Base-by-base conservation (phyloP, 148 eudicot genomes). In the Pharnaceum exiguum region DNA sequence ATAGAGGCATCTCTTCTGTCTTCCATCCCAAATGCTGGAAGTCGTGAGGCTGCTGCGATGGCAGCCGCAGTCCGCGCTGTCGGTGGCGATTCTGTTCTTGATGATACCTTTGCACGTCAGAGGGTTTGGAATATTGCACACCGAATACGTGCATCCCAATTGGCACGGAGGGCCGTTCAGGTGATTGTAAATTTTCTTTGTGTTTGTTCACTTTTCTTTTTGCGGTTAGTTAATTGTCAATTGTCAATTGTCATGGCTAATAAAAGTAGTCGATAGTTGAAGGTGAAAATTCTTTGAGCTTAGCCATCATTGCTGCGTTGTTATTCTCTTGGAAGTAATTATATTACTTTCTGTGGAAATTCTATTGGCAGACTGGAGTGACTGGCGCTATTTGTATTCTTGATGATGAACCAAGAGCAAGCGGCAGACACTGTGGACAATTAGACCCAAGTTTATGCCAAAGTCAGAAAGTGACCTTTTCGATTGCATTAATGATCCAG, bases 1-100 rank as follows among this genome's bases (percentile, higher is more conserved):
- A 84, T 94, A 35, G 99, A 89, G 74, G 95, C 96, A 76, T 83
- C 96, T 51, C 89, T 94, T 40, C 71, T 94, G 46, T 89, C 99
- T 62, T 94, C 99, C 37, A 89, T 94, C 63, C 99, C 99, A 36
- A 84, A 85, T 80, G 99, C 99, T 71, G 99, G 96, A 51, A 89
- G 79, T 60, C 71, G 99, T 59, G 99, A 94, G 72, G 96, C 99
- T 33, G 95, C 95, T 62, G 99, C 99, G 32, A 79, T 89, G 95
- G 89, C 96, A 36, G 96, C 95, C 67, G 99, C 99, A 54, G 89
- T 94, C 58, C 91, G 99, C 65, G 99, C 99, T 32, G 89, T 94
- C 27, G 99, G 99, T 62, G 85, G 96, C 46, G 99, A 94, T 76
- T 94, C 99, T 67, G 95, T 84, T 73, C 89, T 89, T 68, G 99